Evolutionary conservation across 805 yeast genomes (phyloP).

Genomic region (Debaryomyces tyrocola): DNA sequence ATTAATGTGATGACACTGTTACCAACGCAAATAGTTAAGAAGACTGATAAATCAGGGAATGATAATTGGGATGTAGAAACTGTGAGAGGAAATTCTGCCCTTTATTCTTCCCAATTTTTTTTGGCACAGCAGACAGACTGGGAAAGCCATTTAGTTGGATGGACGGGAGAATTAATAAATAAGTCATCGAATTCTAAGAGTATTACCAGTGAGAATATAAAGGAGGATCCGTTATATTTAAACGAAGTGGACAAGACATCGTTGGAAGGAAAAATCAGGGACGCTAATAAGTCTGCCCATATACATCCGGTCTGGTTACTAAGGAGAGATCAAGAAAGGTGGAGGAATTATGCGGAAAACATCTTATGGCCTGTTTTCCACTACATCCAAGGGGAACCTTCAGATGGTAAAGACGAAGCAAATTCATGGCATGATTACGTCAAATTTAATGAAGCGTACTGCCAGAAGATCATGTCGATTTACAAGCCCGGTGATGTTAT

Average conservation of each 20-base stretch:
- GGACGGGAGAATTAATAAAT: conserved; percentile 86
- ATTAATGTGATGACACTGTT: conserved; percentile 66
- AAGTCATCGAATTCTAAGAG: conserved; percentile 18
- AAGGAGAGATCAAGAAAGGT: conserved; percentile 72
- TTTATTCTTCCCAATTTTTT: conserved; percentile 71
- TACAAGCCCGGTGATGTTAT: conserved; percentile 88
- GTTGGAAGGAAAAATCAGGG: conserved; percentile 48
- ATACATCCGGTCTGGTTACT: conserved; percentile 89
- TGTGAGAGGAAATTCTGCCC: conserved; percentile 80
- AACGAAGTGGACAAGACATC: conserved; percentile 53
- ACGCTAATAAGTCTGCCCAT: conserved; percentile 46
- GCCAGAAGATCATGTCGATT: conserved; percentile 67
- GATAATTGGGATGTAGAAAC: conserved; percentile 58
- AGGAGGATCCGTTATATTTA: conserved; percentile 63
- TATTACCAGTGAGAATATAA: conserved; percentile 28
- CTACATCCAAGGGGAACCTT: conserved; percentile 77
- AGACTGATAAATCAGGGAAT: conserved; percentile 27
- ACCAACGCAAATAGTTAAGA: conserved; percentile 59
- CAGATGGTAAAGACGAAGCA: conserved; percentile 67
- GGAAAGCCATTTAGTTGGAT: conserved; percentile 86
- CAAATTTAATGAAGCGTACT: conserved; percentile 85
- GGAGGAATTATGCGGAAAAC: conserved; percentile 90
- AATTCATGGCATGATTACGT: conserved; percentile 87
- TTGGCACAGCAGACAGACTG: conserved; percentile 68
- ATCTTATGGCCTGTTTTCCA: conserved; percentile 94